A percentile compares a stretch with the other conserved stretches of the same genome.
These are phyloP conservation scores for Karstenula rhodostoma DNA, from an alignment of 2,329 filamentous ascomycete genomes.

Conservation along the genomic window DNA sequence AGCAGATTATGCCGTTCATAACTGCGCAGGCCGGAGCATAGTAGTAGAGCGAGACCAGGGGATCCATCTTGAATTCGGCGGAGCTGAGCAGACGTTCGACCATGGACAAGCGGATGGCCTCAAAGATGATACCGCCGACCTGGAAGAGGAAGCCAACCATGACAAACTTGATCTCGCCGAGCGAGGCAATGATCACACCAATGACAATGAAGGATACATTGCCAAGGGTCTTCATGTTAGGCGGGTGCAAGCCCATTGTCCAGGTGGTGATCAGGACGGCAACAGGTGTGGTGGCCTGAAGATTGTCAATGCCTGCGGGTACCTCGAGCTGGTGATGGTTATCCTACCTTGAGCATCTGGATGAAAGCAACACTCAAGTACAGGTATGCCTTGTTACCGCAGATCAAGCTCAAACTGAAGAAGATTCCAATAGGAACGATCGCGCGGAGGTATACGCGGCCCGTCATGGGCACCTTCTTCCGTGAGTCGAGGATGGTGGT, in stretches of 20 bases:
- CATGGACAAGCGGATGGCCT: slow-evolving; percentile 84
- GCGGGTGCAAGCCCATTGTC: slow-evolving; percentile 82
- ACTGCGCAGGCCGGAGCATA: slow-evolving; percentile 83
- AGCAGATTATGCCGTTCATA: slow-evolving; percentile 79
- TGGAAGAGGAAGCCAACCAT: slow-evolving; percentile 81
- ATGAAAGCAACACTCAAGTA: slow-evolving; percentile 97
- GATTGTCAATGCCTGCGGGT: slow-evolving; percentile 21
- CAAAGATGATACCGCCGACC: slow-evolving; percentile 79
- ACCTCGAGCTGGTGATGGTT: background rate
- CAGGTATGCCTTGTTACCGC: slow-evolving; percentile 93
- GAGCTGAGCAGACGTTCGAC: slow-evolving; percentile 83
- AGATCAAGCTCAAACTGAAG: slow-evolving; percentile 96
- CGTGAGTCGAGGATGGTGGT: slow-evolving; percentile 90
- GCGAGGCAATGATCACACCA: slow-evolving; percentile 91
- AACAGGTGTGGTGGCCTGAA: slow-evolving; percentile 88
- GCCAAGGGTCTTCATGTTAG: slow-evolving; percentile 84
- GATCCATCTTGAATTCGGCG: slow-evolving; percentile 91
- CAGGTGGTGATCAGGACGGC: slow-evolving; percentile 90
- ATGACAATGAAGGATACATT: slow-evolving; percentile 96
- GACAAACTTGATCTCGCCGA: slow-evolving; percentile 95
- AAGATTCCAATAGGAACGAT: slow-evolving; percentile 95
- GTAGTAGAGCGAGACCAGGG: slow-evolving; percentile 87
- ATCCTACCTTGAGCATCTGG: slow-evolving; percentile 91
- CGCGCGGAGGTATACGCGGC: slow-evolving; percentile 87
- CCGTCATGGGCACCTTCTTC: slow-evolving; percentile 97